Evolutionary conservation across 495 filamentous ascomycete species (phyloP), one percentile per base, ranked within the genome.

Genomic region (Penicillium alfredii): DNA sequence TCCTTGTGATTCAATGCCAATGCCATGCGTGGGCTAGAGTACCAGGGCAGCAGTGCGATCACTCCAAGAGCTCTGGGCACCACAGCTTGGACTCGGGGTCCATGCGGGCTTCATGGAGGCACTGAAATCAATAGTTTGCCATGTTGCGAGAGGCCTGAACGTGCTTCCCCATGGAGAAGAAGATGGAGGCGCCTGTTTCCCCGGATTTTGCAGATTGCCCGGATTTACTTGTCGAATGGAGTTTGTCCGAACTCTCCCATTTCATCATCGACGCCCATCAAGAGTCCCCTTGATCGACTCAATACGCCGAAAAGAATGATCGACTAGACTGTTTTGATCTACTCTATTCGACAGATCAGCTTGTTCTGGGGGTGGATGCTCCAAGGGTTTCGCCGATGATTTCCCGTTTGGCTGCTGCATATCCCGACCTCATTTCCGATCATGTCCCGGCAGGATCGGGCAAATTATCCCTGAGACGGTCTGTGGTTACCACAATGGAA

Each of bases 221-320:
- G 30, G 38, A 41, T 28, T 31, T 24, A 31, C 23, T 28, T 16
- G 23, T 23, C 25, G 8, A 18, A 25, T 20, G 15, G 15, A 35
- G 34, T 49, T 49, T 53, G 46, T 29, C 50, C 50, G 50, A 53
- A 32, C 36, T 53, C 45, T 53, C 35, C 25, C 49, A 48, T 12
- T 15, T 7, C 22, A 40, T 31, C 37, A 42, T 18, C 29, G 33
- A 18, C 16, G 12, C 12, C n/a, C n/a, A n/a, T n/a, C n/a, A n/a
- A n/a, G n/a, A n/a, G n/a, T n/a, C n/a, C n/a, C n/a, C n/a, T n/a
- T n/a, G n/a, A n/a, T n/a, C n/a, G n/a, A n/a, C n/a, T n/a, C n/a
- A n/a, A n/a, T n/a, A n/a, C n/a, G n/a, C n/a, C n/a, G n/a, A n/a
- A n/a, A 11, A 21, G 15, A 22, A 15, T 28, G 21, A 21, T 21